Evolutionary conservation across 2,329 filamentous ascomycete species (phyloP).

Genomic region (Elsinoe ampelina): DNA sequence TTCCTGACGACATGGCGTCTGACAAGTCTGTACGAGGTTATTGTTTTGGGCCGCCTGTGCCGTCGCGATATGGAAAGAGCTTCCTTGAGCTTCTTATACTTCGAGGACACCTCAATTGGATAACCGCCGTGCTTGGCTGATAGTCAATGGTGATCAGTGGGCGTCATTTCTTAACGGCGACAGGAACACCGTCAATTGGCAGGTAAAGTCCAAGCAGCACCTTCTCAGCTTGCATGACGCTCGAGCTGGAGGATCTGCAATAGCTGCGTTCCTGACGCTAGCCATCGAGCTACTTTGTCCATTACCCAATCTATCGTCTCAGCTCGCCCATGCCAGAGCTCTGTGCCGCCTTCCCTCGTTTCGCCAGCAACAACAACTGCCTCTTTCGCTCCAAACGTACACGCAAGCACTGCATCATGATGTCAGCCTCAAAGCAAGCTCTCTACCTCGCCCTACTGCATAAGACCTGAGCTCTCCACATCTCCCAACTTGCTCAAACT

Average conservation of each 20-base stretch:
- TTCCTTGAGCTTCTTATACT: background rate
- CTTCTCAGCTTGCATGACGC: background rate
- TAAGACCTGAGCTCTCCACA: background rate
- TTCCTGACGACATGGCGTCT: slow-evolving; percentile 1
- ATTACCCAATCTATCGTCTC: background rate
- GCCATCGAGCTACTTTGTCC: background rate
- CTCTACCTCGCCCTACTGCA: background rate
- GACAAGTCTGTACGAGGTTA: background rate
- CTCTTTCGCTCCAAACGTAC: background rate
- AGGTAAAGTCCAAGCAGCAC: no score
- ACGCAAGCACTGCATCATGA: slow-evolving; percentile 3
- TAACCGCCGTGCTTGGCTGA: background rate
- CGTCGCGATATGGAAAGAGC: background rate
- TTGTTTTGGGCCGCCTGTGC: background rate
- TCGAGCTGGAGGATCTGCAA: background rate
- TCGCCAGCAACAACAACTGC: background rate
- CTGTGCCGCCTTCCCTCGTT: background rate
- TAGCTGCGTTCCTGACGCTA: background rate
- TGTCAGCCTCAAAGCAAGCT: background rate
- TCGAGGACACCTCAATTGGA: no score
- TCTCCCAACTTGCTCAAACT: background rate
- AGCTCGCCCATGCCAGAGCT: background rate
- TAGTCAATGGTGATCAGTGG: background rate
- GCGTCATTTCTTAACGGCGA: no score
- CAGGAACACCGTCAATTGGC: no score